Base-by-base conservation (phyloP, 1,284 basidiomycete species). In the Ceratobasidium papillatum region DNA sequence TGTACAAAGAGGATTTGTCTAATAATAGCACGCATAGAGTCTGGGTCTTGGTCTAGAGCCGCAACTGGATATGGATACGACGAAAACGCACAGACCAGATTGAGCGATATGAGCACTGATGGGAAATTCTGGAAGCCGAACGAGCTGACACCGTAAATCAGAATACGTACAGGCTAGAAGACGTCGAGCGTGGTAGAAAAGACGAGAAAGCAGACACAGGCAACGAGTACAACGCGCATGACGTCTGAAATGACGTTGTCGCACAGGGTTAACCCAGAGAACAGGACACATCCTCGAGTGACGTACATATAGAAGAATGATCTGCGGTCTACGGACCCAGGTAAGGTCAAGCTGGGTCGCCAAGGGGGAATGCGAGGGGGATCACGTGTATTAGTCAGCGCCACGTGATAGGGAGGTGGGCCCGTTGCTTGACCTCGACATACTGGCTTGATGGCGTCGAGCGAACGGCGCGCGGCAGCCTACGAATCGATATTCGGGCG, bases 401-500 rank as follows among this genome's bases (percentile, higher is more conserved):
- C 56, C 69, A 72, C 69, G 69, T 72, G 69, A 62, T 17, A 38
- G 34, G 7, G n/a, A 7, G n/a, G 4, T n/a, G 12, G 32, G n/a
- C 51, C 27, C 56, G 69, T 51, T 51, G 56, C 69, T 71, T 61
- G 69, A 72, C 69, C 69, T 72, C 69, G 54, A 72, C 69, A 47
- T 43, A 54, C 34, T 32, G 64, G 52, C 27, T 14, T 14, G 56
- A 65, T 65, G 75, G 68, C 25, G 66, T 52, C 36, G 71, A 63
- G 62, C 75, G 56, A 73, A 58, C 59, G 78, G 92, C 84, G 92
- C 92, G 80, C 89, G 91, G 87, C 88, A 74, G 93, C 93, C 49
- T 94, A 92, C 84, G 90, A 93, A 81, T 88, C 90, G 79, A 93
- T 94, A 82, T 94, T 94, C 81, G 91, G 92, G 43, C 87, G 93